phyloP scores from a whole-genome alignment of 257 asterid species.

The Solanum sejunctum region DNA sequence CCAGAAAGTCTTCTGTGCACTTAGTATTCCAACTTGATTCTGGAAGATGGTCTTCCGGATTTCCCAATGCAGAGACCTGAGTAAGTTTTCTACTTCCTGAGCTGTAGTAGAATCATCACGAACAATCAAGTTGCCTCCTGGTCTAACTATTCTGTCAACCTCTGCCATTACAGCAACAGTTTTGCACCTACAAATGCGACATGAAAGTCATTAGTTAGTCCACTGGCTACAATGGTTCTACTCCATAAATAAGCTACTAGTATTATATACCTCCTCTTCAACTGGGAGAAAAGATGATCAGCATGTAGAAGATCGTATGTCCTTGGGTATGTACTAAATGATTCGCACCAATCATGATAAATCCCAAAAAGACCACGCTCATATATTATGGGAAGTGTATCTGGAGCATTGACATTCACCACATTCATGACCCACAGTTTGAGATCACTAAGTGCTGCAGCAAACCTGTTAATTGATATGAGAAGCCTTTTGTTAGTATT shows the following conservation, averaged over 20 bases:
- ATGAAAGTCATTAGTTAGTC: neutral
- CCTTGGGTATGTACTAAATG: conserved; percentile 86
- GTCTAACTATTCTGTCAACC: conserved; percentile 72
- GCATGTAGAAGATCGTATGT: conserved; percentile 80
- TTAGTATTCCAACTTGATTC: conserved; percentile 46
- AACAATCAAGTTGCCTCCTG: conserved; percentile 64
- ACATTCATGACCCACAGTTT: conserved; percentile 86
- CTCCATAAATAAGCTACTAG: neutral
- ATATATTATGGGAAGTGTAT: conserved; percentile 77
- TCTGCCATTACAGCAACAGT: conserved; percentile 46
- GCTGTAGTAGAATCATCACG: conserved; percentile 48
- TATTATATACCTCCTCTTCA: conserved; percentile 42
- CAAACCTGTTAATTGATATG: conserved; percentile 41
- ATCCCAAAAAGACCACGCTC: conserved; percentile 80
- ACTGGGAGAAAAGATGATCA: conserved; percentile 69
- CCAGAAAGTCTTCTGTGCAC: conserved; percentile 70
- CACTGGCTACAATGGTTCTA: neutral
- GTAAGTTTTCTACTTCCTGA: conserved; percentile 40
- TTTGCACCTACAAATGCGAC: conserved; percentile 46
- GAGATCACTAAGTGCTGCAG: conserved; percentile 71
- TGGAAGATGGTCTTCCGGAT: conserved; percentile 40
- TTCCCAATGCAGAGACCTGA: conserved; percentile 81
- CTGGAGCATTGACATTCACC: conserved; percentile 67
- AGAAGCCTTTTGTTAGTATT: neutral
- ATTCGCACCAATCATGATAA: conserved; percentile 92